phyloP scores from a whole-genome alignment of 305 asterid species.

The Fraxinus platypoda region DNA sequence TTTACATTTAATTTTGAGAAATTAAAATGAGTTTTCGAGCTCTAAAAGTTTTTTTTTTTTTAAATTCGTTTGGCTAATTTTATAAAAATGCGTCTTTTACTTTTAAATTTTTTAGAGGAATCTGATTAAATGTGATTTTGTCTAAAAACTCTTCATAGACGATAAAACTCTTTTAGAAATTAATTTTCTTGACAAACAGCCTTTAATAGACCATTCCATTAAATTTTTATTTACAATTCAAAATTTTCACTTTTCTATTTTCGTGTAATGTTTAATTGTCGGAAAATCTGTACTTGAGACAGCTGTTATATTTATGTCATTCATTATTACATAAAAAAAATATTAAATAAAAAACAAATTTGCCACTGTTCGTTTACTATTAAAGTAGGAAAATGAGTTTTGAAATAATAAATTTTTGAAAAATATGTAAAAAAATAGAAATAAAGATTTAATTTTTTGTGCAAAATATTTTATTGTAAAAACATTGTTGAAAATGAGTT shows the following conservation, averaged over 20 bases:
- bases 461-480: too few relatives aligned
- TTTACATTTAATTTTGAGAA: not conserved
- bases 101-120: not conserved
- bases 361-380: not conserved
- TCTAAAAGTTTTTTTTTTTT: not conserved
- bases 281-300: not conserved
- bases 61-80: too few relatives aligned
- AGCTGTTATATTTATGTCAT: not conserved
- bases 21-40: not conserved
- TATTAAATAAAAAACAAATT: not conserved
- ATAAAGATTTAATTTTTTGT: too few relatives aligned
- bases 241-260: not conserved
- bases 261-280: not conserved
- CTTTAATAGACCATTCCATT: not conserved
- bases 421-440: too few relatives aligned
- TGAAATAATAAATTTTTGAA: too few relatives aligned
- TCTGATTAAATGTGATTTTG: not conserved
- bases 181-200: not conserved
- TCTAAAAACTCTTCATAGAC: not conserved
- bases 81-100: too few relatives aligned
- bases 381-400: too few relatives aligned
- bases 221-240: not conserved
- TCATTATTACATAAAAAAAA: not conserved
- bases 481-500: too few relatives aligned
- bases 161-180: too few relatives aligned